Conservation (phyloP, 1,139 yeast species). For the Saccharomycopsis phalli region DNA sequence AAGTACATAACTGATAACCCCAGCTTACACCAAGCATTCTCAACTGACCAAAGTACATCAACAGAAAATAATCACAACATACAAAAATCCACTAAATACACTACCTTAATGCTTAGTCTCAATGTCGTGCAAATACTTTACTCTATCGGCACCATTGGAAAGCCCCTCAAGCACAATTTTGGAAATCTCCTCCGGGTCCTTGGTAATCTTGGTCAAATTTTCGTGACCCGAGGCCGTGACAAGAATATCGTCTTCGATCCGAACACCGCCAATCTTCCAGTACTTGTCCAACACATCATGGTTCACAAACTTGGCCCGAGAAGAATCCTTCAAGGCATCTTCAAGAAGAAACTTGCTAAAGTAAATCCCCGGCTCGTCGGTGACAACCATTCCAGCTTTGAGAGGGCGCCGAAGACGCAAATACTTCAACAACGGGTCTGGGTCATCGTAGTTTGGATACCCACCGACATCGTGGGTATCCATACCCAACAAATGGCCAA, state of each 20-base stretch:
- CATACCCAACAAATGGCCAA: conserved; percentile 90
- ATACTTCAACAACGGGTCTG: conserved; percentile 64
- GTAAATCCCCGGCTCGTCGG: conserved; percentile 93
- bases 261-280: conserved; percentile 87
- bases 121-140: neutral
- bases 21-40: neutral
- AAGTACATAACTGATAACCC: too few species aligned
- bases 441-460: conserved; percentile 71
- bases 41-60: neutral
- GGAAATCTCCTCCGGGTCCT: conserved; percentile 75
- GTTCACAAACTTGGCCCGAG: conserved; percentile 54
- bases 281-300: conserved; percentile 61
- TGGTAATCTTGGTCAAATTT: conserved; percentile 72
- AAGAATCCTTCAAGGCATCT: conserved; percentile 49
- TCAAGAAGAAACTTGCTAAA: conserved; percentile 77
- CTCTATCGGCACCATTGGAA: conserved; percentile 37
- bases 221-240: conserved; percentile 72
- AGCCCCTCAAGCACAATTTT: conserved; percentile 67
- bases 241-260: conserved; percentile 88
- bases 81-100: too few species aligned
- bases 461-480: conserved; percentile 97
- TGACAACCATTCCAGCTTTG: conserved; percentile 72
- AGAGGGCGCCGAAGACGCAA: conserved; percentile 73
- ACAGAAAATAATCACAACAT: too few species aligned
- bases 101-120: neutral